phyloP scores from a whole-genome alignment of 371 early-diverging fungal species.

The Syncephalastrum monosporum region DNA sequence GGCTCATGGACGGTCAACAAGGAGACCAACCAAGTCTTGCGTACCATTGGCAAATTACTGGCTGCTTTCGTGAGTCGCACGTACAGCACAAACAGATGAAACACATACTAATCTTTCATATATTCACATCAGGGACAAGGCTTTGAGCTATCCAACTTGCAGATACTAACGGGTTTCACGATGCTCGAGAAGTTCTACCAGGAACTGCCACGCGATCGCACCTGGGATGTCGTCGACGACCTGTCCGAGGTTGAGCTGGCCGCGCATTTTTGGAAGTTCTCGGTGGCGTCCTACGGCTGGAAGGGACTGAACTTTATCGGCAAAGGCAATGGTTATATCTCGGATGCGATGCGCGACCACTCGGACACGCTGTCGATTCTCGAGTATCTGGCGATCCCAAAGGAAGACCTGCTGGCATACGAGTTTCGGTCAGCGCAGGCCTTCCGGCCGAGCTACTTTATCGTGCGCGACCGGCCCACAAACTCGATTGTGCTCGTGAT shows the following conservation, averaged over 20 bases:
- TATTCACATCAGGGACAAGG: slow-evolving; percentile 64
- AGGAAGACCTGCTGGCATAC: slow-evolving; percentile 74
- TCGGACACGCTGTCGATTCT: slow-evolving; percentile 72
- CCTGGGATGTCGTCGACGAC: slow-evolving; percentile 39
- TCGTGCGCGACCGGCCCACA: slow-evolving; percentile 69
- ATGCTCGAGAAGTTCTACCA: slow-evolving; percentile 63
- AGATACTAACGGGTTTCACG: slow-evolving; percentile 70
- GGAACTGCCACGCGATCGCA: slow-evolving; percentile 43
- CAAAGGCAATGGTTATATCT: slow-evolving; percentile 64
- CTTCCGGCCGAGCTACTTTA: slow-evolving; percentile 80
- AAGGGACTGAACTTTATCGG: slow-evolving; percentile 81
- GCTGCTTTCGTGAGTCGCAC: slow-evolving; percentile 61
- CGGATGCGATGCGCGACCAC: slow-evolving; percentile 69
- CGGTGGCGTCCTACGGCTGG: slow-evolving; percentile 80
- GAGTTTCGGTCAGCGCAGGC: slow-evolving; percentile 72
- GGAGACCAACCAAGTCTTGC: slow-evolving; percentile 64
- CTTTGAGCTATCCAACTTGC: slow-evolving; percentile 75
- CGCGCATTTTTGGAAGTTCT: slow-evolving; percentile 60
- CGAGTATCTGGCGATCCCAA: slow-evolving; percentile 65
- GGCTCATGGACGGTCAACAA: slow-evolving; percentile 54
- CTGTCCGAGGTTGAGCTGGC: slow-evolving; percentile 59
- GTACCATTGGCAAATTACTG: slow-evolving; percentile 61
- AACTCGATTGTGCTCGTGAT: slow-evolving; percentile 76
- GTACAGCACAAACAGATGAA: not conserved
- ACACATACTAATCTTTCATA: not conserved